Base-by-base conservation (phyloP, 495 filamentous ascomycete genomes). In the Trichocladium uniseriatum region DNA sequence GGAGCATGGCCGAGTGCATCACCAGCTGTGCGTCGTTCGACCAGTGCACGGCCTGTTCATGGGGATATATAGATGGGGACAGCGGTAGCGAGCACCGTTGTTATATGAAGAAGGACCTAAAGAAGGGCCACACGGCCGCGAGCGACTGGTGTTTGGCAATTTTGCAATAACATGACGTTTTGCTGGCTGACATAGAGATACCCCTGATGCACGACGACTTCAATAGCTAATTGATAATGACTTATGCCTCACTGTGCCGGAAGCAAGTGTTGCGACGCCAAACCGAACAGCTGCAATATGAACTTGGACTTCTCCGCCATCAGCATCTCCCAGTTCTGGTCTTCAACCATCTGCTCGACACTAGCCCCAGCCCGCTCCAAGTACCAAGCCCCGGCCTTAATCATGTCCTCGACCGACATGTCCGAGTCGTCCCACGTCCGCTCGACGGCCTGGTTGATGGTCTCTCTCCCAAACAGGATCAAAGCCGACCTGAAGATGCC, bases 111-210 rank as follows among this genome's bases (percentile, higher is more conserved):
- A 64, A 48, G 13, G 48, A 57, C 20, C 51, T 75, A 45, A 58
- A 57, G 52, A 52, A 49, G 22, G n/a, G 60, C 6, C 68, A 71
- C 50, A 46, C 43, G 16, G 58, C 64, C 1, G 56, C 58, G 14
- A 32, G 38, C 15, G 67, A 70, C 24, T 75, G 67, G 68, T 59
- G 63, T 35, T 74, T 74, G 62, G 69, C 71, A 5, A 53, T 69
- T 10, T 54, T 74, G 35, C 54, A 59, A 45, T 54, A 21, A 51
- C 16, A 2, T 14, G 2, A n/a, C 22, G 14, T 14, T 24, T 35
- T 46, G 29, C 20, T 32, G 22, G 38, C 36, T 5, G 20, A 6
- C 35, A 45, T 45, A 46, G 47, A 54, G 46, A 49, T 49, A 49
- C 47, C 47, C 47, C 16, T n/a, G 7, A n/a, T 3, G 15, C 34